Conservation (phyloP, 176 grass and related monocot genomes). For the Oryza glaberrima region DNA sequence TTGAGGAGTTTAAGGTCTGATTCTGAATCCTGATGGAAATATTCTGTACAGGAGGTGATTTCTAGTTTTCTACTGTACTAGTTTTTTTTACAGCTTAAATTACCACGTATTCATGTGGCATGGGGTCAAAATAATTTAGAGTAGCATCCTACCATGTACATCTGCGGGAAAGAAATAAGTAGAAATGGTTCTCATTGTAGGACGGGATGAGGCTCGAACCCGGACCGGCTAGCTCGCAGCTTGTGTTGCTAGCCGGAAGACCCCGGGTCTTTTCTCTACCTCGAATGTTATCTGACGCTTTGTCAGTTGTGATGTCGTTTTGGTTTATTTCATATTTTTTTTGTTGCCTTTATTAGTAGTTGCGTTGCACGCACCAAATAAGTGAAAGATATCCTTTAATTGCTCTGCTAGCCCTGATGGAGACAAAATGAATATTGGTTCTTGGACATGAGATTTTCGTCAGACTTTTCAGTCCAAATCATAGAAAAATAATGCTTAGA, state of each 20-base stretch:
- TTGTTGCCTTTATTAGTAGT: neutral
- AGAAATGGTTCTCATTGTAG: neutral
- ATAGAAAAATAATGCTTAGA: too few relatives aligned
- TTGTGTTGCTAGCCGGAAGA: too few relatives aligned
- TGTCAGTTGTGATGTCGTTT: conserved; percentile 6
- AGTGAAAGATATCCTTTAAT: neutral
- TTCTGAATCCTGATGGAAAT: neutral
- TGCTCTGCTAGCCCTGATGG: neutral
- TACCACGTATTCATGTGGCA: neutral
- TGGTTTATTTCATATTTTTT: neutral
- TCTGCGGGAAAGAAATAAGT: neutral
- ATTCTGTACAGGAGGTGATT: neutral
- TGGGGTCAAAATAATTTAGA: neutral
- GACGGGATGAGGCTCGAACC: neutral
- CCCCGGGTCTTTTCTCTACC: neutral
- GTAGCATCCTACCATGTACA: neutral
- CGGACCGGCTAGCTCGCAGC: too few relatives aligned
- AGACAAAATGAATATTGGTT: neutral
- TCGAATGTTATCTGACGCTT: neutral
- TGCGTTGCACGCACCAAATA: neutral
- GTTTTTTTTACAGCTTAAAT: neutral
- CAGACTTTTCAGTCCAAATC: neutral
- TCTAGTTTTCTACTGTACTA: neutral
- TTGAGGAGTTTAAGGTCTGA: neutral
- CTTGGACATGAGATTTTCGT: neutral